These are phyloP conservation scores for Venturia carpophila DNA, from an alignment of 2,329 filamentous ascomycete genomes.

Conservation along the genomic window DNA sequence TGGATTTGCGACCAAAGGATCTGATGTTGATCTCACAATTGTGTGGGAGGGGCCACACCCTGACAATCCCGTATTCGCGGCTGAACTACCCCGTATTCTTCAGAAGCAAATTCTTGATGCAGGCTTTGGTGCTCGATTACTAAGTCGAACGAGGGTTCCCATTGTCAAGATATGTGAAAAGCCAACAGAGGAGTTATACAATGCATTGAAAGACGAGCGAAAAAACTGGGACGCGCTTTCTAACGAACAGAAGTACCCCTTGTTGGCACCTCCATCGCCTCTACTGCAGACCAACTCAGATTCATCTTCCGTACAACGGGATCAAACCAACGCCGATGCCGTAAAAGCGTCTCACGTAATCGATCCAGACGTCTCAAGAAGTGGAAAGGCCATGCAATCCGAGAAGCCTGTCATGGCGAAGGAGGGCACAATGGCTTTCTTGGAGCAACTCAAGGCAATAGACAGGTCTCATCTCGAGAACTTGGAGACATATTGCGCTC, in stretches of 20 bases:
- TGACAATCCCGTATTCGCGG: constrained; percentile 40
- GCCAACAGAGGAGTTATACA: constrained; percentile 53
- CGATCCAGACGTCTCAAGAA: constrained; percentile 13
- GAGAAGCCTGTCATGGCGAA: constrained; percentile 3
- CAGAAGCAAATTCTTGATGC: constrained; percentile 66
- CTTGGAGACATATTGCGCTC: constrained; percentile 11
- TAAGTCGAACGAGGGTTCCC: constrained; percentile 72
- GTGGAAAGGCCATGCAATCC: constrained; percentile 12
- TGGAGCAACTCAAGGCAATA: constrained; percentile 14
- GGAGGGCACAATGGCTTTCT: constrained; percentile 8
- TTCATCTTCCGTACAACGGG: not conserved
- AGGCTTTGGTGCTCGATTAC: constrained; percentile 66
- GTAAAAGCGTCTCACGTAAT: constrained; percentile 1
- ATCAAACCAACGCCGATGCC: not conserved
- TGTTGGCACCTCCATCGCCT: constrained; percentile 19
- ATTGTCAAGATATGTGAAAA: constrained; percentile 80
- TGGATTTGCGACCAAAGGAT: constrained; percentile 79
- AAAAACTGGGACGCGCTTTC: constrained; percentile 60
- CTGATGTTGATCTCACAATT: constrained; percentile 83
- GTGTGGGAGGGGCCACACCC: constrained; percentile 49
- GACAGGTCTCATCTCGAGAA: constrained; percentile 13
- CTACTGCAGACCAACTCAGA: not conserved
- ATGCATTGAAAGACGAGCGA: constrained; percentile 56
- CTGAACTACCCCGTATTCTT: constrained; percentile 57
- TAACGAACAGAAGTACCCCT: constrained; percentile 37